These are phyloP conservation scores for Prunus mume DNA, from an alignment of 306 rosid genomes.

Conservation along the genomic window DNA sequence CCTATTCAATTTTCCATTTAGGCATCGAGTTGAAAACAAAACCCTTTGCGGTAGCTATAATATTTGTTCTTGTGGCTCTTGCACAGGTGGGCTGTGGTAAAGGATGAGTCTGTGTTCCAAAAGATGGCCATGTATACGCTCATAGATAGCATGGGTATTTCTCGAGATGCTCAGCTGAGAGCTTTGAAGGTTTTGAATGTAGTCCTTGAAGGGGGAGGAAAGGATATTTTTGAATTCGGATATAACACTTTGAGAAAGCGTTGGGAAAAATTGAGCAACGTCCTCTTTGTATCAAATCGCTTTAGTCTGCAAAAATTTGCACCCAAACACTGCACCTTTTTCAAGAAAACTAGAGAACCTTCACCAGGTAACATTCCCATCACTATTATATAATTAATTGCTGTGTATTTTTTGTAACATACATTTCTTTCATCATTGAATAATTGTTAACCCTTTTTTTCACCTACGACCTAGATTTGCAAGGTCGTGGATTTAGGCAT, in stretches of 20 bases:
- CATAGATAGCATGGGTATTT: conserved; percentile 19
- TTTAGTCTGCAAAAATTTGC: conserved; percentile 38
- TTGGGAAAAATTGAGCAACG: conserved; percentile 30
- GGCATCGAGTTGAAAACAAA: too few relatives aligned
- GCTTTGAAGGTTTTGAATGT: conserved; percentile 38
- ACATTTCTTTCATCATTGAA: too few relatives aligned
- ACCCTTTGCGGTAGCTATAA: too few relatives aligned
- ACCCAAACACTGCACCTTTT: conserved; percentile 34
- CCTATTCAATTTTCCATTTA: too few relatives aligned
- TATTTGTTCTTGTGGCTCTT: neutral
- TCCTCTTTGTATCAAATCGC: conserved; percentile 35
- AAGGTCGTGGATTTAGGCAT: too few relatives aligned
- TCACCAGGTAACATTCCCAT: conserved; percentile 41
- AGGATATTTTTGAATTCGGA: conserved; percentile 38
- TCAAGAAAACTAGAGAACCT: conserved; percentile 17
- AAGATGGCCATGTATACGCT: conserved; percentile 21
- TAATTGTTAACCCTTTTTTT: too few relatives aligned
- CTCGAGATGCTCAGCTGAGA: conserved; percentile 20
- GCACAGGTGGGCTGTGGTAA: conserved; percentile 56
- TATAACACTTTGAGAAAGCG: conserved; percentile 31
- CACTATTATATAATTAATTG: too few relatives aligned
- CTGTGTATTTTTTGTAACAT: too few relatives aligned
- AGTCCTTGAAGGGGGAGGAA: conserved; percentile 26
- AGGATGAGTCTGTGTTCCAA: conserved; percentile 41
- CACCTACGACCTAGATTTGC: too few relatives aligned